These are phyloP conservation scores for Syncephalis plumigaleata DNA, from an alignment of 371 early-diverging fungal species.

Conservation along the genomic window DNA sequence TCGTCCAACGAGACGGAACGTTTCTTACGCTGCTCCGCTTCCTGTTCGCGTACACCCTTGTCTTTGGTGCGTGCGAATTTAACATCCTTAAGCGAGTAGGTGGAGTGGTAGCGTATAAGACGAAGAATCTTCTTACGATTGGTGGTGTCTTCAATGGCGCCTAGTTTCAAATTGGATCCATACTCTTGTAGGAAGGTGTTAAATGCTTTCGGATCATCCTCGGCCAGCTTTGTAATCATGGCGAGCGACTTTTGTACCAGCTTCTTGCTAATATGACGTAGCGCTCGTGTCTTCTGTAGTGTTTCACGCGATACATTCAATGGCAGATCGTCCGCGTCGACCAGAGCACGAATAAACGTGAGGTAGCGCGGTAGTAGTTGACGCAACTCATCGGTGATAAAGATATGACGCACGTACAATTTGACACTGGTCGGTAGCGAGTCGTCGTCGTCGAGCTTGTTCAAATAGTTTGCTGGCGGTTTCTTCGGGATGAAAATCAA, in stretches of 20 bases:
- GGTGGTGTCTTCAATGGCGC: slow-evolving; percentile 55
- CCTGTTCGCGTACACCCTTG: slow-evolving; percentile 2
- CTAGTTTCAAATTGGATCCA: slow-evolving; percentile 59
- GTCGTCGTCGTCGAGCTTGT: slow-evolving; percentile 28
- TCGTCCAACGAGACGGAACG: slow-evolving; percentile 47
- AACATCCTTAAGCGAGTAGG: slow-evolving; percentile 9
- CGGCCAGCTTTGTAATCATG: slow-evolving; percentile 52
- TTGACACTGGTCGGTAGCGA: slow-evolving; percentile 31
- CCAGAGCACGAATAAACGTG: slow-evolving; percentile 59
- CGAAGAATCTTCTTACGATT: slow-evolving; percentile 55
- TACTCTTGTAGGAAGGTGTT: slow-evolving; percentile 54
- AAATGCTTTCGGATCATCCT: slow-evolving; percentile 53
- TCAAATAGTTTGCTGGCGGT: slow-evolving; percentile 48
- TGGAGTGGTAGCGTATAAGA: slow-evolving; percentile 67
- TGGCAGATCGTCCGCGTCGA: slow-evolving; percentile 88
- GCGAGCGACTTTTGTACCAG: slow-evolving; percentile 76
- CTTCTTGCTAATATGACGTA: slow-evolving; percentile 69
- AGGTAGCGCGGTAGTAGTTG: slow-evolving; percentile 59
- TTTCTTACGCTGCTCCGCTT: slow-evolving; percentile 18
- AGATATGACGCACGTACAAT: slow-evolving; percentile 85
- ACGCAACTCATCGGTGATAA: slow-evolving; percentile 80
- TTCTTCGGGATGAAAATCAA: slow-evolving; percentile 70
- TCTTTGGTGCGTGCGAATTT: too few relatives aligned
- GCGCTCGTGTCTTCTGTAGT: slow-evolving; percentile 63
- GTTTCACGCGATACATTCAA: slow-evolving; percentile 93